phyloP scores from a whole-genome alignment of 495 filamentous ascomycete genomes.

The Penicillium tannophilum region DNA sequence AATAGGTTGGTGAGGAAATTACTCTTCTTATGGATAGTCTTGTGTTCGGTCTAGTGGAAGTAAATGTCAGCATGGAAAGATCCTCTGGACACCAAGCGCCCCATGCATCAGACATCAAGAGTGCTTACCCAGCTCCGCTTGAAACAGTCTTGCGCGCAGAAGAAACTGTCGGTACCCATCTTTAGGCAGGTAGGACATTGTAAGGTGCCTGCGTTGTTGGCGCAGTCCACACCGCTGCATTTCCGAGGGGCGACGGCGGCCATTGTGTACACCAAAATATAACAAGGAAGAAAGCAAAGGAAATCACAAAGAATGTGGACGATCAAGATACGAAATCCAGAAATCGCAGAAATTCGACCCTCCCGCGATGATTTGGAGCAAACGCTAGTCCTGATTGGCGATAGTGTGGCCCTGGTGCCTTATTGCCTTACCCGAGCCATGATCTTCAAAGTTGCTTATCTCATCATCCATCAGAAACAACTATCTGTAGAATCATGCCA shows the following conservation, averaged over 20 bases:
- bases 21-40: constrained; percentile 81
- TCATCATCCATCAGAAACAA: neutral
- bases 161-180: constrained; percentile 86
- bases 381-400: neutral
- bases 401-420: neutral
- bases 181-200: constrained; percentile 96
- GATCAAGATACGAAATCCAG: neutral
- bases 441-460: too few relatives aligned
- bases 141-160: constrained; percentile 99
- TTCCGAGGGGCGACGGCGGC: constrained; percentile 56
- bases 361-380: constrained; percentile 16
- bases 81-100: constrained; percentile 13
- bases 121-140: constrained; percentile 91
- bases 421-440: too few relatives aligned
- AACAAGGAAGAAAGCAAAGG: neutral
- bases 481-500: constrained; percentile 2
- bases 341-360: neutral
- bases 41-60: constrained; percentile 71
- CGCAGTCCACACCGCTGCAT: constrained; percentile 80
- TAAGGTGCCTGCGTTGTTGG: constrained; percentile 77
- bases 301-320: neutral
- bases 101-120: constrained; percentile 21
- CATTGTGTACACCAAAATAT: constrained; percentile 10
- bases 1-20: constrained; percentile 71
- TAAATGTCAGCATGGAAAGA: constrained; percentile 17